Evolutionary conservation across 176 grass and related monocot genomes (phyloP), one percentile per base, ranked within the genome.

Genomic region (Aegilops longissima): DNA sequence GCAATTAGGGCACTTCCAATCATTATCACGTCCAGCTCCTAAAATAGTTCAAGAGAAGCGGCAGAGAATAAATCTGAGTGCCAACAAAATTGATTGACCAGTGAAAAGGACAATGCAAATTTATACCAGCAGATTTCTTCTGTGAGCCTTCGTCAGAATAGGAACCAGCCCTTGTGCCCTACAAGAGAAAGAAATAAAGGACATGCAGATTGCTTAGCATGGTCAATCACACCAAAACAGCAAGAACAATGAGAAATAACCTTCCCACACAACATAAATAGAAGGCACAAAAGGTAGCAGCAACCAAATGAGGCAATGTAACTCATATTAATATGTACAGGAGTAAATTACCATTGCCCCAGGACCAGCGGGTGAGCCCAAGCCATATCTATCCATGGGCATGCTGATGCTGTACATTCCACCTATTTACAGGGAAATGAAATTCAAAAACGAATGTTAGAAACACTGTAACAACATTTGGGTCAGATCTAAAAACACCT

Each of bases 1-100:
- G 73, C 95, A 97, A 72, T 88, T 97, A 83, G 92, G 92, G 73
- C 95, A 97, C 76, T 89, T 92, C 95, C 95, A 97, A 36, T 97
- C 95, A 87, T 92, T 97, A 59, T 97, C 95, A 9, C 88, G 92
- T 11, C 92, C 95, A 88, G 86, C 88, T 85, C 95, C 95, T 97
- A 77, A 70, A 77, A 65, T 56, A 86, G 5, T 77, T 81, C 12
- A 77, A 14, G 51, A 54, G 51, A 54, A 54, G 51, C 17, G 51
- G 51, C 51, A 54, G 51, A 79, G 9, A 79, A 39, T 51, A 16
- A 88, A 87, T 18, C 27, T 18, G 56, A 24, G 63, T 20, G n/a
- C 8, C 36, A 70, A 38, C n/a, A 1, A 69, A 47, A 81, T 24
- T 52, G 34, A 76, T 84, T n/a, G 20, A 61, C 16, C 67, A 33